A percentile compares a stretch with the other conserved stretches of the same genome.
These are phyloP conservation scores for Mrakia gelida DNA, from an alignment of 768 basidiomycete species.

Conservation along the genomic window DNA sequence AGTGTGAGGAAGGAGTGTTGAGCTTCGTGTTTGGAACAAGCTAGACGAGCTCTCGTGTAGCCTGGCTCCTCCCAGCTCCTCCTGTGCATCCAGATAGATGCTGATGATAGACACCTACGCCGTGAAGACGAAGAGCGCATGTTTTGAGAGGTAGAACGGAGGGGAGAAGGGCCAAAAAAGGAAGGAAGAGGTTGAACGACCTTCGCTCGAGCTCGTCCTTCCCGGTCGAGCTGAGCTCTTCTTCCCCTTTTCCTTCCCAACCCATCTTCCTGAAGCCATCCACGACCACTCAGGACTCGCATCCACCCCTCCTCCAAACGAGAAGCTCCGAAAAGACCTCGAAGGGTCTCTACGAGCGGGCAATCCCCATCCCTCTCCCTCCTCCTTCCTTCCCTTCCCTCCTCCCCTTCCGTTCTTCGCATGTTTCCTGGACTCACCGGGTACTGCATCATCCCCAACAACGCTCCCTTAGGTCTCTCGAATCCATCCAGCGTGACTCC, in stretches of 20 bases:
- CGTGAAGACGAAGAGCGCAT: too few species aligned
- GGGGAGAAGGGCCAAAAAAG: not conserved
- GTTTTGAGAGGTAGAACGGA: too few species aligned
- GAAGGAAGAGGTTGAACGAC: not conserved
- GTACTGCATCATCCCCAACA: constrained; percentile 54
- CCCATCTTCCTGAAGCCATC: not conserved
- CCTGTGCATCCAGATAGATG: too few species aligned
- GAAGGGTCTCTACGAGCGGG: not conserved
- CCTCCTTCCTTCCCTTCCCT: not conserved
- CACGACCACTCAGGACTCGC: not conserved
- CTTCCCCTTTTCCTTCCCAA: not conserved
- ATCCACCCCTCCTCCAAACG: not conserved
- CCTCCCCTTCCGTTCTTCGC: too few species aligned
- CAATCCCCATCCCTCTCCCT: not conserved
- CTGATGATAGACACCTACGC: too few species aligned
- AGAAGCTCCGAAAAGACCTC: not conserved
- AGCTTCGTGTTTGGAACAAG: too few species aligned
- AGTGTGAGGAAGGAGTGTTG: constrained; percentile 10
- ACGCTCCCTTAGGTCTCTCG: constrained; percentile 56
- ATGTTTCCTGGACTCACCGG: constrained; percentile 48
- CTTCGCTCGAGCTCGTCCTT: not conserved
- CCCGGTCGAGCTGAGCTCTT: too few species aligned
- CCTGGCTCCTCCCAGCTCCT: too few species aligned
- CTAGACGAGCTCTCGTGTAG: too few species aligned
- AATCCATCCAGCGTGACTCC: constrained; percentile 59